These are phyloP conservation scores for Anthracocystis setariae DNA, from an alignment of 1,284 basidiomycete species.

Conservation along the genomic window DNA sequence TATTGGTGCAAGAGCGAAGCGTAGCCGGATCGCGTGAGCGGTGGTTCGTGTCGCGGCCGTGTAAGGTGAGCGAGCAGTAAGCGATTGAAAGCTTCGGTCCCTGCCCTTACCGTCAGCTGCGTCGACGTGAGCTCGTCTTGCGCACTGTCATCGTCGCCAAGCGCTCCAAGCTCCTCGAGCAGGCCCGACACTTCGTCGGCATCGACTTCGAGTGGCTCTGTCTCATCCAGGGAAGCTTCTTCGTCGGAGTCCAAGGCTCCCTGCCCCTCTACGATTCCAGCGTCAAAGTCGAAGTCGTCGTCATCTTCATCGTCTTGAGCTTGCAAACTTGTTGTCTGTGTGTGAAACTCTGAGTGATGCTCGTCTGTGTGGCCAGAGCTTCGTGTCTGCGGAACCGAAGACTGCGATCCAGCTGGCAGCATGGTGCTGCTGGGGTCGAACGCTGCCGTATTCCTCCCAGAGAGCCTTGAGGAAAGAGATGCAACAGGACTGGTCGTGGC, in stretches of 20 bases:
- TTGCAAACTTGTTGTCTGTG: neutral
- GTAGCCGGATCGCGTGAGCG: constrained; percentile 48
- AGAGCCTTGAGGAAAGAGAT: no score
- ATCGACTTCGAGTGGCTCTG: constrained; percentile 8
- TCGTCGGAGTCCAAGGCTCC: constrained; percentile 6
- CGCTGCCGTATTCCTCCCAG: no score
- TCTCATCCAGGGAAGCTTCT: constrained; percentile 3
- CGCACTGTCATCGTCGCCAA: constrained; percentile 5
- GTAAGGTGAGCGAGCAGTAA: constrained; percentile 48
- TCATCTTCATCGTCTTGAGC: constrained; percentile 27
- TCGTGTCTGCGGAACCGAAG: no score
- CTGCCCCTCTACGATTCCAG: constrained; percentile 3
- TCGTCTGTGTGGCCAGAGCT: neutral
- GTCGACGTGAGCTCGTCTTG: constrained; percentile 2
- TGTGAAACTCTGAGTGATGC: neutral
- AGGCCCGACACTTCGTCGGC: constrained; percentile 28
- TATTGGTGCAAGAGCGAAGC: constrained; percentile 16
- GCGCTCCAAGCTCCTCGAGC: constrained; percentile 19
- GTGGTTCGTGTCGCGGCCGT: constrained; percentile 23
- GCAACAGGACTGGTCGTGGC: neutral
- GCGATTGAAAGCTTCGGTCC: constrained; percentile 40
- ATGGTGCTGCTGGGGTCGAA: no score
- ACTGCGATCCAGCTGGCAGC: no score
- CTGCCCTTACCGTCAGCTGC: constrained; percentile 22
- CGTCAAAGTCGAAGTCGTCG: neutral